Conservation (phyloP, 2,329 filamentous ascomycete genomes). For the Claviceps fusiformis region DNA sequence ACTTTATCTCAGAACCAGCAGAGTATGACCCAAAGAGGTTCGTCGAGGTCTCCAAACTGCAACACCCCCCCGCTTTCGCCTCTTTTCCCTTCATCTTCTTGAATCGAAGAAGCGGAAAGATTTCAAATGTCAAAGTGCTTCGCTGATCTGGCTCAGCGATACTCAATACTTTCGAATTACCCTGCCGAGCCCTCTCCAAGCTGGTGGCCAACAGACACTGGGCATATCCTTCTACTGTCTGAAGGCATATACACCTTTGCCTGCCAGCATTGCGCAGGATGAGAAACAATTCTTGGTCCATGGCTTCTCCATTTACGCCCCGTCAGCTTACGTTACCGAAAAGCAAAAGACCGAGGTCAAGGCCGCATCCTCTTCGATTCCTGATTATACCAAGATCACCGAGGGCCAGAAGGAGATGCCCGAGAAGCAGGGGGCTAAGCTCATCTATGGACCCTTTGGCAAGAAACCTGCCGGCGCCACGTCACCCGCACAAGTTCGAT, state of each 20-base stretch:
- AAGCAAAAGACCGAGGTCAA: constrained; percentile 99
- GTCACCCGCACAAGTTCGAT: constrained; percentile 66
- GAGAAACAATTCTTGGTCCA: constrained; percentile 80
- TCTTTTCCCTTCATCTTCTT: neutral
- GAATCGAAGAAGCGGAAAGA: neutral
- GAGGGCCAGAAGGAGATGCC: constrained; percentile 53
- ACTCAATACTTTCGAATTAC: constrained; percentile 74
- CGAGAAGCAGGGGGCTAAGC: constrained; percentile 69
- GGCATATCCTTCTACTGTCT: constrained; percentile 76
- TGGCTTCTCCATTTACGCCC: constrained; percentile 72
- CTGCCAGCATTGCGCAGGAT: constrained; percentile 67
- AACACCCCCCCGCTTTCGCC: too few species aligned
- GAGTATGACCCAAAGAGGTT: constrained; percentile 50
- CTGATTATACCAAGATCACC: constrained; percentile 67
- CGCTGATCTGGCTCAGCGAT: constrained; percentile 32
- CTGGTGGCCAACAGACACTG: constrained; percentile 70
- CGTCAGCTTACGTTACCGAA: constrained; percentile 68
- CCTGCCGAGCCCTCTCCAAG: constrained; percentile 60
- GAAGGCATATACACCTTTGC: constrained; percentile 66
- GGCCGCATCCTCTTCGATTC: constrained; percentile 61
- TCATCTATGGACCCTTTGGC: constrained; percentile 82
- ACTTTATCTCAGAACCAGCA: constrained; percentile 57
- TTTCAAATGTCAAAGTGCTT: neutral
- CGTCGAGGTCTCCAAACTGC: constrained; percentile 4
- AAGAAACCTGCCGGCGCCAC: constrained; percentile 65